Percentiles rank a stretch among this genome's conserved stretches.
phyloP scores from a whole-genome alignment of 2,329 filamentous ascomycete species.

The Epichloe sylvatica region DNA sequence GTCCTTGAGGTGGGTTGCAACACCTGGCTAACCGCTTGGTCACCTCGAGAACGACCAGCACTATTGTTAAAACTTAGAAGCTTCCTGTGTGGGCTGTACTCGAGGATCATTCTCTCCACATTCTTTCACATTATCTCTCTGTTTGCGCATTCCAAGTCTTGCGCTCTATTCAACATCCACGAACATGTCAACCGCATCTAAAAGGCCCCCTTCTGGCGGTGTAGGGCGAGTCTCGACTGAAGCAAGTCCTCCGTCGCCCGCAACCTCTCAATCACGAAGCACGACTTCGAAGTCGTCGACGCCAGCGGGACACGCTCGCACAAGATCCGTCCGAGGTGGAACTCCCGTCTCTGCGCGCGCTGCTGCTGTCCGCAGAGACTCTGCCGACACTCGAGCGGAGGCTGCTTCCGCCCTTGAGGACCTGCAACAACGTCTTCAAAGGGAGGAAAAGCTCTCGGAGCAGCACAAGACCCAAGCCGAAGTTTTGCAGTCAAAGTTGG shows the following conservation, averaged over 20 bases:
- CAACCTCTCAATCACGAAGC: slow-evolving; percentile 25
- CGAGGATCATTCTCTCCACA: not conserved
- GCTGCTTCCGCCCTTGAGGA: slow-evolving; percentile 69
- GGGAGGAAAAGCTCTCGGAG: slow-evolving; percentile 64
- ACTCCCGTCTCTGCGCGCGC: slow-evolving; percentile 62
- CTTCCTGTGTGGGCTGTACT: not conserved
- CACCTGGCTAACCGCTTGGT: not conserved
- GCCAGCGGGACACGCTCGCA: slow-evolving; percentile 33
- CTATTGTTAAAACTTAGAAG: not conserved
- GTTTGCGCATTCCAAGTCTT: not conserved
- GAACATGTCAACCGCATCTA: slow-evolving; percentile 38
- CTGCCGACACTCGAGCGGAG: slow-evolving; percentile 63
- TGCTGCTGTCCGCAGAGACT: slow-evolving; percentile 47
- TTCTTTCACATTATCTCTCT: not conserved
- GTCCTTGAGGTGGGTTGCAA: not conserved
- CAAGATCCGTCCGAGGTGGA: slow-evolving; percentile 49
- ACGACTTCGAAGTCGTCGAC: slow-evolving; percentile 31
- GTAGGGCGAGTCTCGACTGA: slow-evolving; percentile 32
- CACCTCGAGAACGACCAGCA: not conserved
- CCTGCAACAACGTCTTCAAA: slow-evolving; percentile 66
- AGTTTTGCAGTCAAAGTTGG: slow-evolving; percentile 70
- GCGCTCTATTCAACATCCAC: slow-evolving; percentile 1
- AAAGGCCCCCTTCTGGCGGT: slow-evolving; percentile 37
- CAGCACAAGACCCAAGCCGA: slow-evolving; percentile 74
- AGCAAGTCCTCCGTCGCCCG: slow-evolving; percentile 17